Evolutionary conservation across 148 eudicot genomes (phyloP), one percentile per base, ranked within the genome.

Genomic region (Selenicereus undatus): DNA sequence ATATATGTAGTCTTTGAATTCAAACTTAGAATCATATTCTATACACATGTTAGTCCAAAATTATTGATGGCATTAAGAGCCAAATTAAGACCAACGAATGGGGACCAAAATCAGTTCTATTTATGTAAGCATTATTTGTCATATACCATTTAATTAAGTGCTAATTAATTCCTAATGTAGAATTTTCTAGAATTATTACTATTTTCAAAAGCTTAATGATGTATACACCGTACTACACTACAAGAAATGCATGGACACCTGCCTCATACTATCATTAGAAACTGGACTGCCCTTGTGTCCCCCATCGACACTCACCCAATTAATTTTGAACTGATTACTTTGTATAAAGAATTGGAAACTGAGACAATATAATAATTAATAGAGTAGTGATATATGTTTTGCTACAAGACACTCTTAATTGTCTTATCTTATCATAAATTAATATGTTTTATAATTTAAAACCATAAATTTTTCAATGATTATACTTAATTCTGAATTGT

Each of bases 51-150:
- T 77, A 70, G 60, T 81, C 83, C 76, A 69, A 76, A 81, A 78
- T 81, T 66, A 81, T 81, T 81, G 83, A 81, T 27, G 68, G 75
- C 83, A 81, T 75, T 68, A 77, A 66, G 52, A 56, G 84, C 71
- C 80, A 42, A 82, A 82, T 21, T 29, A 54, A 12, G 84, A 58
- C 84, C 80, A 56, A 68, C 58, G 30, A 8, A 24, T 66, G 76
- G 80, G 84, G 84, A 81, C 84, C 84, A 76, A 36, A 2, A 69
- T 69, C 12, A 29, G 17, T 8, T 65, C 29, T 69, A 69, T 69
- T 22, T n/a, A 64, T n/a, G 22, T 3, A 21, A 18, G 9, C 65
- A 26, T 66, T 24, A 66, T 66, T 11, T 3, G 30, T 8, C 2
- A 24, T 27, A 9, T 66, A 10, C 3, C 13, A 27, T 27, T 6